Evolutionary conservation across 2,329 filamentous ascomycete genomes (phyloP), one percentile per base, ranked within the genome.

Genomic region (Hypoxylon sp.): DNA sequence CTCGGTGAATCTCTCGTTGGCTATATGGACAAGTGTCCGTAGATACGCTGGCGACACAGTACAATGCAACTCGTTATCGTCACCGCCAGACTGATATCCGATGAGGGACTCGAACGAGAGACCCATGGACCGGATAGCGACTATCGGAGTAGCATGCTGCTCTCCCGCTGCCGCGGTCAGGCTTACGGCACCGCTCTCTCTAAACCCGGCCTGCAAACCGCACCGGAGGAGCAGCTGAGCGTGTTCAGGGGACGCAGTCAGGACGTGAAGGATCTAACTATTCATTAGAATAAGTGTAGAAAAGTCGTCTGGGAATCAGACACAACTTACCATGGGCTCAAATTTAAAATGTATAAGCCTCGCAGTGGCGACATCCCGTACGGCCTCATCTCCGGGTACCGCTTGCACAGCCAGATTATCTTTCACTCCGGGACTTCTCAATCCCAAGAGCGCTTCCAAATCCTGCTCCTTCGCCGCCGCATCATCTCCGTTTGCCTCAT

Each of bases 131-230:
- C 95, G 89, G 32, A 98, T 88, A 2, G 92, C 95, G 2, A 98
- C 92, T 78, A 97, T 92, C 1, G 93, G 93, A 17, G 78, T 86
- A 3, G 78, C 72, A 0, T 79, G 68, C 2, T 81, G 64, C 19
- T 68, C 78, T 17, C 80, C 79, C 11, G 78, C 77, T 1, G 73
- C 59, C 1, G 76, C 73, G 0, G 80, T 79, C 50, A 93, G 77
- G 74, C 91, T 93, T 63, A 97, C 85, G 53, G 95, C 91, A 17
- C 95, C 95, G 65, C 92, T 96, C 80, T 98, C 95, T 13, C 95
- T 90, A 77, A 98, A 98, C 0, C 95, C 95, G 3, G 93, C 91
- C 73, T 90, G 87, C 9, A 95, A 84, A 1, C 92, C 94, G 48
- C 92, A 92, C 10, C 89, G 85, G 13, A 97, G 86, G 17, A 97